Evolutionary conservation across 768 basidiomycete genomes (phyloP), one percentile per base, ranked within the genome.

Genomic region (Termitomyces sp.): DNA sequence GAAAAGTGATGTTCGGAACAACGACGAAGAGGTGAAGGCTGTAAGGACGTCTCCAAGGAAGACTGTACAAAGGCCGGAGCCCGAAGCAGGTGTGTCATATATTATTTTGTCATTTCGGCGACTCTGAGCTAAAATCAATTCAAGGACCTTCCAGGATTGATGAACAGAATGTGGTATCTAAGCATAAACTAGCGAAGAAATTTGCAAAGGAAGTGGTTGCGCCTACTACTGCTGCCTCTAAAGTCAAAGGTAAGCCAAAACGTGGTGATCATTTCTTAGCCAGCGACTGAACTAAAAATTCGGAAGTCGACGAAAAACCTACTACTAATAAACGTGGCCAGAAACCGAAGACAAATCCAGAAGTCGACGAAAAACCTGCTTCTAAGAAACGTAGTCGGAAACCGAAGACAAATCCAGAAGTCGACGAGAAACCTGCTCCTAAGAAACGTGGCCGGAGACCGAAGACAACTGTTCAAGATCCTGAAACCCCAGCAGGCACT

Each of bases 381-480:
- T 10, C 55, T 10, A 69, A 65, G 53, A 62, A 60, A 23, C 48
- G 61, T 49, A 59, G 57, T 4, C 56, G 64, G 40, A 61, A 59
- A 38, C 54, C 63, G 2, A 65, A 62, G 53, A 12, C n/a, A n/a
- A n/a, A 32, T 10, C 0, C 29, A 58, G 45, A 21, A 31, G 57
- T 34, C 12, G 29, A 23, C 19, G 42, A 43, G 17, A 56, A 62
- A 6, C 42, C 55, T 10, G 42, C 37, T 16, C 10, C 55, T 10
- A 69, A 65, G 53, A 62, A 60, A 23, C 48, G 61, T 49, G 60
- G 57, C 5, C 56, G 64, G 40, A 61, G 58, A 38, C 54, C 63
- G 2, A 65, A 62, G 53, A 12, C n/a, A n/a, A 1, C 17, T 7
- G 49, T 27, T 4, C 17, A 51, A 12, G 25, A 23, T 2, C 4